Evolutionary conservation across 1,284 basidiomycete species (phyloP), one percentile per base, ranked within the genome.

Genomic region (Ganoderma meredithae): DNA sequence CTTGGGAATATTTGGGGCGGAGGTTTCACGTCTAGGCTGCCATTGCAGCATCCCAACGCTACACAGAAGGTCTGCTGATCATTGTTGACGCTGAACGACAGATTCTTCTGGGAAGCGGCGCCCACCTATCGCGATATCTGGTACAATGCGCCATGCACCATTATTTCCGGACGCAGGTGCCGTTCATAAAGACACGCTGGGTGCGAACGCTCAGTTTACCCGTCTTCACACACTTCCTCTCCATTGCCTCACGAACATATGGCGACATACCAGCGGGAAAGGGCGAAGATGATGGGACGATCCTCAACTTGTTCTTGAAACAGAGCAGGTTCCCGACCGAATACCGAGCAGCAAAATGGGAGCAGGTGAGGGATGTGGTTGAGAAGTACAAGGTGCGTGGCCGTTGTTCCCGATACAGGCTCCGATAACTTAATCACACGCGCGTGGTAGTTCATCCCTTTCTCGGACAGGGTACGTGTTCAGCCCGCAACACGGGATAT

Each of bases 131-230:
- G 71, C 86, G 91, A 68, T 93, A 93, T 79, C 84, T 93, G 66
- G 83, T 89, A 55, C 92, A 93, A 78, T 85, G 90, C 65, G 88
- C 91, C 61, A 88, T 91, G 64, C 90, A 92, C 68, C 91, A 93
- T 75, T 92, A 88, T 76, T 93, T 91, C 76, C 86, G 88, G 71
- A 86, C 89, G 1, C 86, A 88, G 71, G 81, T 87, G 33, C 89
- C 90, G 41, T 93, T 92, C 73, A 85, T 93, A 78, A 92, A 92
- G 79, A 85, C 86, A 1, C 81, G 81, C 31, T 93, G 91, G 91
- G 89, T 89, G 70, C 86, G 90, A 75, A 85, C 83, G 41, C 82
- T 93, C 64, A 81, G 87, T 4, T 80, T 91, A 47, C 75, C 82
- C 17, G 85, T 88, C 61, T 91, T 92, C 73, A 80, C 82, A 1